Evolutionary conservation across 306 rosid species (phyloP), one percentile per base, ranked within the genome.

Genomic region (Lathyrus tuberosus): DNA sequence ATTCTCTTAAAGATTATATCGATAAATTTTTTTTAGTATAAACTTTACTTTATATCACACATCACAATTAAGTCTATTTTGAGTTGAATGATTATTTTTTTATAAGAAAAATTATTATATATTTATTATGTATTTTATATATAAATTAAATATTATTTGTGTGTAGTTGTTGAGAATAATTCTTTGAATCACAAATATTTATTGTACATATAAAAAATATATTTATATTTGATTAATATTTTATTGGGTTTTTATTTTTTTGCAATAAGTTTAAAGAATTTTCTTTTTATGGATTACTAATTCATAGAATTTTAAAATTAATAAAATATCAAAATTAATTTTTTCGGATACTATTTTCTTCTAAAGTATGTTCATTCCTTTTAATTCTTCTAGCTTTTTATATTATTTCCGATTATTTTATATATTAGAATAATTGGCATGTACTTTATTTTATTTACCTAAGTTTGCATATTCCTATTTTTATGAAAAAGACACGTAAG

Each of bases 361-460:
- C 47, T 43, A 16, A 31, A 10, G 40, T 1, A 42, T 42, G 24
- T 37, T 14, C 8, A 14, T 43, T 31, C 33, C 17, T 67, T 10
- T 8, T 48, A 1, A 62, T 5, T 15, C 22, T 47, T 47, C 18
- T 30, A 10, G 41, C 10, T 10, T 31, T 31, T 30, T 67, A 5
- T 30, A 49, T 67, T 41, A 4, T 59, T 26, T 78, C 74, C 44
- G 40, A 61, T 69, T 5, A 61, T 69, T 40, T 70, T 13, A 1
- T 6, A 0, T 14, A 52, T 0, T 6, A 8, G 62, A 33, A 33
- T 20, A 24, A 60, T 51, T 69, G 65, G 33, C 9, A 62, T 52
- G 17, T 10, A 35, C 6, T 12, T 62, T 12, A 20, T 41, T 49
- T 76, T 68, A 3, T 20, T 65, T 65, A 9, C 71, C 33, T 9